These are phyloP conservation scores for Ogataea pignaliae DNA, from an alignment of 805 yeast genomes.

Conservation along the genomic window DNA sequence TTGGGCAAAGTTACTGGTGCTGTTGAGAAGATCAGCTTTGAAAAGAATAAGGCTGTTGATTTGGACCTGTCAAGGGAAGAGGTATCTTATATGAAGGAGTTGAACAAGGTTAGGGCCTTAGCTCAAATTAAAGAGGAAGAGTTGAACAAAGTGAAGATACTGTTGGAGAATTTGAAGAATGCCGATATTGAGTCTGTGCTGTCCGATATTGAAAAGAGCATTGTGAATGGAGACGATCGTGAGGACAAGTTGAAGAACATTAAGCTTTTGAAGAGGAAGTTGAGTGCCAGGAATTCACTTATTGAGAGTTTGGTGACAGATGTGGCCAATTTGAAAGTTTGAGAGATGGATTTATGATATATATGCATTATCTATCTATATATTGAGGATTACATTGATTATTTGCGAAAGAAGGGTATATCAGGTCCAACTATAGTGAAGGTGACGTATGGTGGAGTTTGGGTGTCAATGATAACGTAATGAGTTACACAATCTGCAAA, in stretches of 20 bases:
- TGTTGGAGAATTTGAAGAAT: constrained; percentile 13
- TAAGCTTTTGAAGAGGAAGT: constrained; percentile 13
- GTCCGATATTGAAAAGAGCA: constrained; percentile 1
- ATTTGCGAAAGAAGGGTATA: no score
- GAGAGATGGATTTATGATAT: no score
- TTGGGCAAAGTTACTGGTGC: constrained; percentile 11
- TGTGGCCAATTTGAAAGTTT: constrained; percentile 3
- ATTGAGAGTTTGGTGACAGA: constrained; percentile 8
- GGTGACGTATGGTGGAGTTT: no score
- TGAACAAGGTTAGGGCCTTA: constrained; percentile 16
- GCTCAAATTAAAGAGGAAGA: constrained; percentile 17
- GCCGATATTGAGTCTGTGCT: constrained; percentile 13
- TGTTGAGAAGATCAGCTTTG: constrained; percentile 7
- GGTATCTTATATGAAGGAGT: constrained; percentile 18
- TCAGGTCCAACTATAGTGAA: no score
- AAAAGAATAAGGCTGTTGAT: constrained; percentile 7
- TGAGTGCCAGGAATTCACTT: constrained; percentile 12
- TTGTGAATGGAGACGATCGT: constrained; percentile 4
- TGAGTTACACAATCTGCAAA: no score
- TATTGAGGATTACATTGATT: no score
- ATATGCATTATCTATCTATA: no score
- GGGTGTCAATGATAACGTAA: no score
- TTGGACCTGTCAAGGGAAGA: constrained; percentile 23
- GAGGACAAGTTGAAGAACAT: constrained; percentile 4
- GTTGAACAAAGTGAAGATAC: constrained; percentile 6